Base-by-base conservation (phyloP, 1,139 yeast species). In the Blastobotrys ciferrii region DNA sequence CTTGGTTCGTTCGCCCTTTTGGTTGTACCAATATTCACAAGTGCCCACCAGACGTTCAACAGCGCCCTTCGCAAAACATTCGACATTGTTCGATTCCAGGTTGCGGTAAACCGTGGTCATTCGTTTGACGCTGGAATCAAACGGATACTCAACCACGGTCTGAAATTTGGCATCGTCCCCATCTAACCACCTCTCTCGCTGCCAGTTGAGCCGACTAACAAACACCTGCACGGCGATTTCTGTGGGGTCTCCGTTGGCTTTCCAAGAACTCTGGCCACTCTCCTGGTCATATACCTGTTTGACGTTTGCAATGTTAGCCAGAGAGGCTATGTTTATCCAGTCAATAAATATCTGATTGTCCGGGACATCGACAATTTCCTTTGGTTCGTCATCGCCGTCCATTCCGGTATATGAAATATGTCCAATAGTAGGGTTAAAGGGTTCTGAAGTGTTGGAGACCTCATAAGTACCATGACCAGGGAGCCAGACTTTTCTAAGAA, bases 161-260 rank as follows among this genome's bases (percentile, higher is more conserved):
- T 23, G 9, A 9, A 23, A 23, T 40, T 49, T 18, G 52, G 53
- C n/a, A 23, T 51, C 63, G 2, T 33, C 38, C 3, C 68, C 66
- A n/a, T 69, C 72, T 15, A 72, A 68, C 45, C 79, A 59, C 1
- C 60, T 61, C 6, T 70, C 70, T 56, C 87, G 74, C 9, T 71
- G 70, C 59, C 66, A 75, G 23, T 75, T 77, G 41, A 82, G 65
- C 55, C 92, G 74, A 35, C 78, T 68, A 14, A 80, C 76, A 62
- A 85, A 84, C 0, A 86, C 89, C 61, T 84, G 87, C 53, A 86
- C 82, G 12, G 95, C 92, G 59, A 84, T 80, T 67, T 86, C 95
- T 2, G 95, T 86, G 35, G 95, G 89, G 63, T 86, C 95, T 47
- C 94, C 95, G 60, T 81, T 83, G n/a, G 87, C 88, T 58, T 78